Conservation (phyloP, 305 asterid genomes). For the Stenogyne calaminthoides region DNA sequence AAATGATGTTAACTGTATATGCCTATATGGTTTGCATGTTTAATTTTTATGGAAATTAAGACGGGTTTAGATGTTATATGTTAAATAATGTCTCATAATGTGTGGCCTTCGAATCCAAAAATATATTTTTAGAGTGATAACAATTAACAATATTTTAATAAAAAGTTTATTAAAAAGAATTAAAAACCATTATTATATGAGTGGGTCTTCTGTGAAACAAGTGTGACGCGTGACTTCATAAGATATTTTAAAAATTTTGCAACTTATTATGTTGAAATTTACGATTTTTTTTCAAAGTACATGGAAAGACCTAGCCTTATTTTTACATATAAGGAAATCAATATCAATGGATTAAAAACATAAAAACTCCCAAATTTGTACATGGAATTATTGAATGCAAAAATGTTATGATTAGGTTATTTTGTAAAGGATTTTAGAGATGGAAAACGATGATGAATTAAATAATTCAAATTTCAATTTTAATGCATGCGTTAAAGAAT, state of each 20-base stretch:
- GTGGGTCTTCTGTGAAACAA: too few species aligned
- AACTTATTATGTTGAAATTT: too few species aligned
- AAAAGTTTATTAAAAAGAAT: not conserved
- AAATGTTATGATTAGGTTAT: not conserved
- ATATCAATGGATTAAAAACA: not conserved
- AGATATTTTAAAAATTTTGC: not conserved
- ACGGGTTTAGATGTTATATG: not conserved
- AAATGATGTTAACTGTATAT: not conserved
- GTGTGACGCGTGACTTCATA: too few species aligned
- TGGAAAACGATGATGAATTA: conserved; percentile 25
- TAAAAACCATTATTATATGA: not conserved
- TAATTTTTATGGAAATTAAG: not conserved
- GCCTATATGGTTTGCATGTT: not conserved
- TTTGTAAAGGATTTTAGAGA: not conserved
- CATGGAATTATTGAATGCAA: not conserved
- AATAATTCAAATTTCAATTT: not conserved
- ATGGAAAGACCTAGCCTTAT: too few species aligned
- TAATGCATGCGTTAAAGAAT: conserved; percentile 43
- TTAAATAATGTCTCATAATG: not conserved
- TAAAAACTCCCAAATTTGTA: not conserved
- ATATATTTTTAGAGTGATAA: too few species aligned
- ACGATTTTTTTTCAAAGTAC: too few species aligned
- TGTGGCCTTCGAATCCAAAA: too few species aligned
- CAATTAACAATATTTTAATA: not conserved
- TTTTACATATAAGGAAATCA: not conserved